Evolutionary conservation across 805 yeast genomes (phyloP), one percentile per base, ranked within the genome.

Genomic region (Candida maesae): DNA sequence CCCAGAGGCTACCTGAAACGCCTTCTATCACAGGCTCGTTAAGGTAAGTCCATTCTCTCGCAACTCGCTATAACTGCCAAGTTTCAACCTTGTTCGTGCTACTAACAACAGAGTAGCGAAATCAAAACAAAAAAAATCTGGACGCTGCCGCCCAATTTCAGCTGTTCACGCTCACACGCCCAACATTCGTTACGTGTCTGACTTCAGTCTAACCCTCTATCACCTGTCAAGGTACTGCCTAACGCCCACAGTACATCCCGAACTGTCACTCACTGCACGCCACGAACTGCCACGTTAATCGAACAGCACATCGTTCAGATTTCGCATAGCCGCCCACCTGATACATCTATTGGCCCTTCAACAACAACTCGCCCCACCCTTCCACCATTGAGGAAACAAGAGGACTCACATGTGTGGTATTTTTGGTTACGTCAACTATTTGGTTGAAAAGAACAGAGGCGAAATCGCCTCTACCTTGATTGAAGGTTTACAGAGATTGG

Each of bases 401-500:
- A 26, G 6, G 8, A 26, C 6, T 33, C 18, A 10, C n/a, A 71
- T 71, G 76, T 71, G 99, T 78, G 99, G 99, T 64, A 93, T 93
- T 63, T 93, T 93, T 67, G 99, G 99, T 52, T 93, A 93, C 68
- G 90, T 93, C 55, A 93, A 93, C 76, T 93, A 86, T 65, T 76
- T 91, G 61, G 96, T 88, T 44, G 96, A 89, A 54, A 86, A 80
- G 64, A 73, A 89, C 39, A 77, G 98, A 67, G 97, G 95, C 36
- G 96, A 91, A 58, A 89, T 93, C 65, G 73, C 91, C 49, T 87
- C 83, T 64, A 88, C 89, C 45, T 76, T 93, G 51, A 75, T 91
- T 37, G 96, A 89, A 56, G 96, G 96, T 49, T 72, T 83, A 45
- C 79, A 77, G 57, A 81, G 95, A 59, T 76, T 93, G 57, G 99